A percentile compares a stretch with the other conserved stretches of the same genome.
Evolutionary conservation across 345 rosid species (phyloP).

Genomic region (Salix brachista): DNA sequence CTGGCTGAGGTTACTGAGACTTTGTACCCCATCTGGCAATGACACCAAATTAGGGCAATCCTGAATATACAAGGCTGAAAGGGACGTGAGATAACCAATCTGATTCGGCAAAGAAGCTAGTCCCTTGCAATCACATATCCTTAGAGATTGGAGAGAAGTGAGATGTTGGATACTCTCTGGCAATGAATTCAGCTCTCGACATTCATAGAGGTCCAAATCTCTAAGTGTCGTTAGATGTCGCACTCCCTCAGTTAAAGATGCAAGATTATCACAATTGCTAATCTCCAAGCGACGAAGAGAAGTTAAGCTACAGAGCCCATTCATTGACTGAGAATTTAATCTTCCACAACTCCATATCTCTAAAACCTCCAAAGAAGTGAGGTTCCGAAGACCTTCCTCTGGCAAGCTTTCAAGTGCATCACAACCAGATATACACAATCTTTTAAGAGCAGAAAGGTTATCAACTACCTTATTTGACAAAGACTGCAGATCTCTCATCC

Average conservation of each 20-base stretch:
- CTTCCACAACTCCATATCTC: no score
- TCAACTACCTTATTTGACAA: neutral
- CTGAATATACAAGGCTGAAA: neutral
- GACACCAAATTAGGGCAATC: neutral
- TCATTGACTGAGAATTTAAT: no score
- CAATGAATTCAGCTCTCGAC: no score
- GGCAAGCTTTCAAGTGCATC: constrained; percentile 2
- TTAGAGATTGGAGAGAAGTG: no score
- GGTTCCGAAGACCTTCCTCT: neutral
- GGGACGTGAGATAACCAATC: neutral
- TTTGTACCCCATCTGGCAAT: neutral
- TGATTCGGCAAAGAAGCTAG: no score
- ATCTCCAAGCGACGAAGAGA: no score
- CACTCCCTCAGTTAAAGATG: neutral
- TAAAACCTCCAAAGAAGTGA: neutral
- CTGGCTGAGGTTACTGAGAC: neutral
- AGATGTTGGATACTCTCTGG: neutral
- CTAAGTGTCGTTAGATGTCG: no score
- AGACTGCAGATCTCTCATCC: neutral
- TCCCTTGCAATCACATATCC: no score
- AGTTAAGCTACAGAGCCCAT: no score
- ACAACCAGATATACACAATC: fast-evolving
- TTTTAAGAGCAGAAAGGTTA: neutral
- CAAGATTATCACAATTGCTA: no score
- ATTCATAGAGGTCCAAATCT: no score